Percentiles rank a stretch among this genome's conserved stretches.
phyloP scores from a whole-genome alignment of 371 early-diverging fungal genomes.

The Conidiobolus coronatus region DNA sequence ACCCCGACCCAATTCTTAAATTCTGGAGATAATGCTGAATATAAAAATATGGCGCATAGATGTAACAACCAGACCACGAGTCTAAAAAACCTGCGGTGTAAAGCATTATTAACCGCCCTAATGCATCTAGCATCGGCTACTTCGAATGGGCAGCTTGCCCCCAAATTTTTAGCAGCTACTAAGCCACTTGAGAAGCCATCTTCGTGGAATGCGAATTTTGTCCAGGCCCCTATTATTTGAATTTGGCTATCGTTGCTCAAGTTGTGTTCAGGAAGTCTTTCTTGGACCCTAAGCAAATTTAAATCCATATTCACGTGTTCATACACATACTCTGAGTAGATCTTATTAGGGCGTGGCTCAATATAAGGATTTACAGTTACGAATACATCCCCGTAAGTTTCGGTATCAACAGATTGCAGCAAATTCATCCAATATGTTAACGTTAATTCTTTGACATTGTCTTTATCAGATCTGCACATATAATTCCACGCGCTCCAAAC shows the following conservation, averaged over 20 bases:
- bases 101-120: no score
- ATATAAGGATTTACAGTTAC: constrained; percentile 29
- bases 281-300: constrained; percentile 7
- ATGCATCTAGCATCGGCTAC: no score
- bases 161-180: constrained; percentile 19
- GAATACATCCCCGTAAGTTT: constrained; percentile 20
- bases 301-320: constrained; percentile 9
- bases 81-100: no score
- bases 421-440: constrained; percentile 37
- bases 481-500: constrained; percentile 36
- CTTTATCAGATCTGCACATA: constrained; percentile 11
- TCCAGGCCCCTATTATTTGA: constrained; percentile 30
- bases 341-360: constrained; percentile 14
- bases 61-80: no score
- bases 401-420: constrained; percentile 19
- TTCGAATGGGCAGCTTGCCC: constrained; percentile 25
- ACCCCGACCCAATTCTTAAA: no score
- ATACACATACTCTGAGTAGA: constrained; percentile 18
- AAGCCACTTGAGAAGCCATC: constrained; percentile 30
- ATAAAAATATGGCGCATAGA: no score
- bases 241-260: constrained; percentile 7
- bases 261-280: constrained; percentile 6
- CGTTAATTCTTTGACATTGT: constrained; percentile 3
- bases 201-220: constrained; percentile 38
- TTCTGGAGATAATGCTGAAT: no score